A percentile compares a stretch with the other conserved stretches of the same genome.
These are phyloP conservation scores for Calocera cornea DNA, from an alignment of 768 basidiomycete genomes.

Conservation along the genomic window DNA sequence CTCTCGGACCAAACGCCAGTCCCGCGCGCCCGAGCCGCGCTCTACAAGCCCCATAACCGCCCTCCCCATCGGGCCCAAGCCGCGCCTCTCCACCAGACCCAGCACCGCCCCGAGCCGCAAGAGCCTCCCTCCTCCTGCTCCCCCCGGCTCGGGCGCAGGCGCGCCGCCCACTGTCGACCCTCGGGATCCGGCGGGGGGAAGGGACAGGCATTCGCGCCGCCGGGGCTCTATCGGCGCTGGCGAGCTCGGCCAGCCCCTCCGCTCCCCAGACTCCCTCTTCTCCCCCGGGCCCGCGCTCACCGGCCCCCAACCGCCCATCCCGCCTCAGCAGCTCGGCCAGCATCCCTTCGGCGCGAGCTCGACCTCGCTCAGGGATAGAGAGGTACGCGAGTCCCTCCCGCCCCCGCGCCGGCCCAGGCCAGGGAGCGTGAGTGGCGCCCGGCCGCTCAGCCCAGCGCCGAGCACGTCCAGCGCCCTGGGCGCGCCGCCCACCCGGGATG, in stretches of 20 bases:
- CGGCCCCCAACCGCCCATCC: background rate
- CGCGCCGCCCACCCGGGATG: too few relatives aligned
- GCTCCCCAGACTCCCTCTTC: background rate
- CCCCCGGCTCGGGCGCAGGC: too few relatives aligned
- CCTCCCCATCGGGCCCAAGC: background rate
- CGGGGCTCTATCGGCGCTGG: too few relatives aligned
- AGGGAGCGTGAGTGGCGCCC: background rate
- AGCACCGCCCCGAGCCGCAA: background rate
- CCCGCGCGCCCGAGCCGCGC: too few relatives aligned
- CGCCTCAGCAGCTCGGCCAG: background rate
- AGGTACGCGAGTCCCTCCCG: background rate
- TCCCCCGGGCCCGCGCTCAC: background rate
- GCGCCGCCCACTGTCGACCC: background rate
- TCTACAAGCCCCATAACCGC: background rate
- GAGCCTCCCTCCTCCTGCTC: background rate
- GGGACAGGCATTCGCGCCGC: too few relatives aligned
- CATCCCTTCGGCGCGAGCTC: background rate
- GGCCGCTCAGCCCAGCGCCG: background rate
- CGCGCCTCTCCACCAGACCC: background rate
- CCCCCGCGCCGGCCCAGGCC: background rate
- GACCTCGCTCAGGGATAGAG: background rate
- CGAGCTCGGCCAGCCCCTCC: background rate
- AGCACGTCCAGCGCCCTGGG: background rate
- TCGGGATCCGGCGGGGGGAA: background rate
- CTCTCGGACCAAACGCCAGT: too few relatives aligned